A percentile compares a stretch with the other conserved stretches of the same genome.
Conservation (phyloP, 495 filamentous ascomycete species). For the Trichoderma gamsii region DNA sequence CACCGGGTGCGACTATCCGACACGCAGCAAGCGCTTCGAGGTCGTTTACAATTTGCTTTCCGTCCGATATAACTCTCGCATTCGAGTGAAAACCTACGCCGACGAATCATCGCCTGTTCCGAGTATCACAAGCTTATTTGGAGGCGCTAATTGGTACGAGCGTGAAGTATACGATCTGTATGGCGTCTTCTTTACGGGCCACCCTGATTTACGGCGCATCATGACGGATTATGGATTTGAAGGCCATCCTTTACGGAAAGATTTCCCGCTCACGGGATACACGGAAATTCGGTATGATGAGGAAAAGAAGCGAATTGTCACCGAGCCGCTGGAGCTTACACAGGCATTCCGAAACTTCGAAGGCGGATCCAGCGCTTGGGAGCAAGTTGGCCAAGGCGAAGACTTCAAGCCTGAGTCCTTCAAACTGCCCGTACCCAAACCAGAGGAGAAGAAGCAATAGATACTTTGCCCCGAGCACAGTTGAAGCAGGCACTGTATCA, state of each 20-base stretch:
- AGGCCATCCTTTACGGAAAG: constrained; percentile 93
- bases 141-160: constrained; percentile 99
- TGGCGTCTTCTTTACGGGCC: constrained; percentile 90
- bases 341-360: constrained; percentile 99
- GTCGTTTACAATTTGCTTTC: constrained; percentile 97
- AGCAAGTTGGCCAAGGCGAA: constrained; percentile 79
- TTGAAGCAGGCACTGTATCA: not conserved
- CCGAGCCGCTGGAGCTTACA: constrained; percentile 93
- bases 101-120: constrained; percentile 95
- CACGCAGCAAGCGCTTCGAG: constrained; percentile 90
- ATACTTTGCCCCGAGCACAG: constrained; percentile 25
- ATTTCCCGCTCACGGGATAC: constrained; percentile 97
- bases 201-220: constrained; percentile 94
- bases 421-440: constrained; percentile 91
- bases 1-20: constrained; percentile 92
- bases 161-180: constrained; percentile 96
- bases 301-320: constrained; percentile 99
- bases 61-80: constrained; percentile 89
- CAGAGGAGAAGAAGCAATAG: constrained; percentile 82
- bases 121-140: constrained; percentile 75
- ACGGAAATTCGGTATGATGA: constrained; percentile 97
- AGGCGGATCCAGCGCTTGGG: constrained; percentile 74
- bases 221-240: constrained; percentile 99
- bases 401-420: constrained; percentile 82
- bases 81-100: constrained; percentile 97